phyloP scores from a whole-genome alignment of 352 stramenopile genomes.

The Phytophthora podocarpi region DNA sequence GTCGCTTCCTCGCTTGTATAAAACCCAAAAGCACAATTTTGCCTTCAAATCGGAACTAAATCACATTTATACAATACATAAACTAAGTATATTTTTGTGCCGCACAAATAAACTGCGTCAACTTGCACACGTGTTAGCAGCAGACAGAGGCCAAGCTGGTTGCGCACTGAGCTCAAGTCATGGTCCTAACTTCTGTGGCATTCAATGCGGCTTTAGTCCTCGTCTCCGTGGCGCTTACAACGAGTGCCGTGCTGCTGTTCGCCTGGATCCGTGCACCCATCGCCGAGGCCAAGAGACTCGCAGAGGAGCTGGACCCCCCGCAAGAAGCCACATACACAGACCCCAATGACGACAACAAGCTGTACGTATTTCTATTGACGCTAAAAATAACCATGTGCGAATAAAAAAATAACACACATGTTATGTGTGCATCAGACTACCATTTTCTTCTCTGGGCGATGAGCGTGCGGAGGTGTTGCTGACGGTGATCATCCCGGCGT shows the following conservation, averaged over 20 bases:
- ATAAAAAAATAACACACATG: not conserved
- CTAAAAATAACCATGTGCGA: too few species aligned
- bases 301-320: constrained; percentile 46
- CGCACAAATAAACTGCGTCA: constrained; percentile 1
- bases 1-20: constrained; percentile 27
- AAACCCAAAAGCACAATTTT: constrained; percentile 13
- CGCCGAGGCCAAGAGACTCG: constrained; percentile 54
- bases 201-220: constrained; percentile 27
- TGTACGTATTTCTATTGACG: constrained; percentile 35
- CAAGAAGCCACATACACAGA: constrained; percentile 70
- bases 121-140: constrained; percentile 24
- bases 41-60: constrained; percentile 8
- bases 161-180: too few species aligned
- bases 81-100: not conserved
- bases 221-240: constrained; percentile 26
- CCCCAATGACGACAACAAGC: constrained; percentile 39
- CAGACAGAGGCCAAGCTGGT: too few species aligned
- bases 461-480: constrained; percentile 64
- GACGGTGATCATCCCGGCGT: constrained; percentile 94
- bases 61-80: constrained; percentile 12
- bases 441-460: constrained; percentile 69
- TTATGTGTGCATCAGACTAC: constrained; percentile 33
- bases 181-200: constrained; percentile 19
- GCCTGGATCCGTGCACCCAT: constrained; percentile 68
- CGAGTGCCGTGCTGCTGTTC: constrained; percentile 42